Base-by-base conservation (phyloP, 768 basidiomycete genomes). In the Crassisporium funariophilum region DNA sequence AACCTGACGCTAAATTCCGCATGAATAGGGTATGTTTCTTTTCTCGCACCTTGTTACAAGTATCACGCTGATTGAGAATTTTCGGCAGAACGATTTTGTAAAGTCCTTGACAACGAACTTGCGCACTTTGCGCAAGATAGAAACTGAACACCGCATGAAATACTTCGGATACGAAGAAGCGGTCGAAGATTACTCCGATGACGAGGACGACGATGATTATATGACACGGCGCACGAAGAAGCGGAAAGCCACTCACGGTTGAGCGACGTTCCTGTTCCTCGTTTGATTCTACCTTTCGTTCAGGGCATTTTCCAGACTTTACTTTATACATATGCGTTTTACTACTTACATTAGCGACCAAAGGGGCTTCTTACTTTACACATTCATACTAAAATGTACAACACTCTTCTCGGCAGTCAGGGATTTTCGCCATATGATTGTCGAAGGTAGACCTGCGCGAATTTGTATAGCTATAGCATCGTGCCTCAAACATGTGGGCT, bases 1-100 rank as follows among this genome's bases (percentile, higher is more conserved):
- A 59, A 13, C 62, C 68, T 9, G 82, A 74, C 21, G 57, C 60
- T 8, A 84, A 77, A 58, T 51, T 78, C n/a, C 77, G 79, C 22
- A 56, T 83, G 23, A 60, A 71, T 27, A 88, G 84, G 78, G 88
- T 86, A 42, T 47, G 73, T 47, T 22, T 35, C 24, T 16, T 17
- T 41, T 13, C 5, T 16, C 4, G 22, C 38, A 8, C n/a, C 35
- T n/a, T 27, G 12, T 16, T 36, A 34, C 13, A 27, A 23, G n/a
- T 24, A 31, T 21, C 20, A 40, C 38, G 25, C 22, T 50, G 17
- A 44, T 23, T 20, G 41, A 12, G 39, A 23, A 10, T 4, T 45
- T 37, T 21, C 31, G 24, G 21, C 41, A 90, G 88, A 84, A 71
- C 55, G 84, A 86, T 21, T 90, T 90, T 56, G 72, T 84, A 56